phyloP scores from a whole-genome alignment of 495 filamentous ascomycete genomes.

The Penicillium bovifimosum region DNA sequence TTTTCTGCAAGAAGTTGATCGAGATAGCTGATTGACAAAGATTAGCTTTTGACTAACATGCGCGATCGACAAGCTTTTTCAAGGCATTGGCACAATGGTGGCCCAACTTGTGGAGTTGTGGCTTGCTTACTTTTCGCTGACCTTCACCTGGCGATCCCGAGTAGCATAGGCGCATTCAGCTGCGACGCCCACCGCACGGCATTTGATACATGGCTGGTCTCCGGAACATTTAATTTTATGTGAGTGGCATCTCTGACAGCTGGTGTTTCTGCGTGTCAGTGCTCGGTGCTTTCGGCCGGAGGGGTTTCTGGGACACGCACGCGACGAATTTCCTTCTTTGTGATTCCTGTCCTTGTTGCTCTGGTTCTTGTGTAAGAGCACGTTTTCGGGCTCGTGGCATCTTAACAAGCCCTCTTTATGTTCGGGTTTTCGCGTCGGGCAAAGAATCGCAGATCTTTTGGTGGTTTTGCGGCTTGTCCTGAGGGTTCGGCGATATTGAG shows the following conservation, averaged over 20 bases:
- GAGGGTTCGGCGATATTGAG: constrained; percentile 8
- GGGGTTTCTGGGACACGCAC: constrained; percentile 14
- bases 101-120: too few species aligned
- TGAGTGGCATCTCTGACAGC: constrained; percentile 42
- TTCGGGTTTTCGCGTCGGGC: neutral
- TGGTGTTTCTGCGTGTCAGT: constrained; percentile 12
- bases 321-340: constrained; percentile 38
- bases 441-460: neutral
- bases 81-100: neutral
- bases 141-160: constrained; percentile 41
- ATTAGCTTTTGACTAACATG: neutral
- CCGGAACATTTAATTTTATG: constrained; percentile 47
- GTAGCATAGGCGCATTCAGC: constrained; percentile 36
- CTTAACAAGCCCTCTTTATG: neutral
- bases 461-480: neutral
- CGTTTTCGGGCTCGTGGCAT: constrained; percentile 19
- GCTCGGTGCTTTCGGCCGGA: neutral
- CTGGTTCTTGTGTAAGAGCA: constrained; percentile 6
- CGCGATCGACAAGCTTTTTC: neutral
- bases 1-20: constrained; percentile 36
- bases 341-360: constrained; percentile 10
- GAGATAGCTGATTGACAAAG: constrained; percentile 24
- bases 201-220: constrained; percentile 38
- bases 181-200: constrained; percentile 30
- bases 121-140: constrained; percentile 38